Conservation (phyloP, 169 alveolate genomes). For the Plasmodium reichenowi region DNA sequence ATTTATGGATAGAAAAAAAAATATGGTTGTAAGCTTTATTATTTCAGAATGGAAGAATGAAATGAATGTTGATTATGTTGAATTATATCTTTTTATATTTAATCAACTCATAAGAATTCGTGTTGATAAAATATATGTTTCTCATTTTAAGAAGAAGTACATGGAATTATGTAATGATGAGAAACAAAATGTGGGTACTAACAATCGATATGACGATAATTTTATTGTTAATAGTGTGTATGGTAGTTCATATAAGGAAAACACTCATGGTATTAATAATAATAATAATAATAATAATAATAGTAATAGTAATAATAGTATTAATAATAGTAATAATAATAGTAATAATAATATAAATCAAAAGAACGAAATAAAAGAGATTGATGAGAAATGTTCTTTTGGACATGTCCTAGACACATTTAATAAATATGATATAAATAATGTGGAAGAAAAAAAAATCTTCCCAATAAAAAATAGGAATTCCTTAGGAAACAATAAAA, state of each 20-base stretch:
- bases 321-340: background rate
- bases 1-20: background rate
- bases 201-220: no score
- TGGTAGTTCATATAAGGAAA: background rate
- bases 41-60: slow-evolving; percentile 13
- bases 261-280: background rate
- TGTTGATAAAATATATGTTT: slow-evolving; percentile 19
- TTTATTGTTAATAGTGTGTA: no score
- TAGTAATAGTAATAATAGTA: background rate
- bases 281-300: background rate
- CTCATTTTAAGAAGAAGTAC: slow-evolving; percentile 6
- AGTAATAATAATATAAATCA: background rate
- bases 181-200: no score
- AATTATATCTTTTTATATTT: slow-evolving; percentile 37
- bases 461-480: slow-evolving; percentile 12
- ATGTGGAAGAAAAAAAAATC: slow-evolving; percentile 4
- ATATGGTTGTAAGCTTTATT: background rate
- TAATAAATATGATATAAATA: slow-evolving; percentile 2
- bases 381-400: background rate
- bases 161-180: background rate
- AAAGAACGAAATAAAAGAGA: background rate
- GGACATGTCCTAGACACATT: background rate
- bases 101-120: slow-evolving; percentile 28
- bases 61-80: slow-evolving; percentile 38
- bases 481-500: background rate